Evolutionary conservation across 108 stramenopile genomes (phyloP), one percentile per base, ranked within the genome.

Genomic region (Cyclotella choctawhatcheeana): DNA sequence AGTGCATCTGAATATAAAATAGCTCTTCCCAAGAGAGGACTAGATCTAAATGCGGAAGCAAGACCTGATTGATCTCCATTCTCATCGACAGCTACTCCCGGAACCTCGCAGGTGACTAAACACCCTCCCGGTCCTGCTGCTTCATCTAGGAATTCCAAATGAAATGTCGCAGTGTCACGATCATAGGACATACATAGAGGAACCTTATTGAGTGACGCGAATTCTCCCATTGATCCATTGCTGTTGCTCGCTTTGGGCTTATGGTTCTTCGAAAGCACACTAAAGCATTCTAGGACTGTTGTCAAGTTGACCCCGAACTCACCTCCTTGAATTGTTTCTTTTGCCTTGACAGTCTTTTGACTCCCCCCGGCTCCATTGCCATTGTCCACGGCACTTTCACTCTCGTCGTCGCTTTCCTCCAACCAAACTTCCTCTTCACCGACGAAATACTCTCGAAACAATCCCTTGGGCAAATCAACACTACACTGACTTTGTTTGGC

Each of bases 261-360:
- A 31, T 74, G 61, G 58, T 74, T 79, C 30, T 53, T 66, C 5
- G 78, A 79, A 0, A 91, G 67, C 10, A 86, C 56, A 3, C 77
- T 74, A 43, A 91, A 74, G 35, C 87, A 88, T 61, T 86, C 87
- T 60, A 91, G 35, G 0, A 91, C 79, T 0, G 84, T 85, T 0
- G 85, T 82, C 2, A 91, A 56, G 64, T 87, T 91, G 64, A 91
- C 66, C 17, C 79, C 82, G 45, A 91, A 90, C 63, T 87, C 81
- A 0, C 82, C 83, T 6, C 85, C 83, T 24, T 63, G 53, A 26
- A 79, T 69, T 13, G 67, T 60, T 44, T 81, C 81, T 26, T 73
- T 77, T 6, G 71, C 44, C 37, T 44, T 44, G 26, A 20, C 13
- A 8, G 53, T 29, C 26, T 58, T 25, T 58, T 70, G 44, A 13